Conservation (phyloP, 805 yeast species). For the Pichia pseudocactophila region DNA sequence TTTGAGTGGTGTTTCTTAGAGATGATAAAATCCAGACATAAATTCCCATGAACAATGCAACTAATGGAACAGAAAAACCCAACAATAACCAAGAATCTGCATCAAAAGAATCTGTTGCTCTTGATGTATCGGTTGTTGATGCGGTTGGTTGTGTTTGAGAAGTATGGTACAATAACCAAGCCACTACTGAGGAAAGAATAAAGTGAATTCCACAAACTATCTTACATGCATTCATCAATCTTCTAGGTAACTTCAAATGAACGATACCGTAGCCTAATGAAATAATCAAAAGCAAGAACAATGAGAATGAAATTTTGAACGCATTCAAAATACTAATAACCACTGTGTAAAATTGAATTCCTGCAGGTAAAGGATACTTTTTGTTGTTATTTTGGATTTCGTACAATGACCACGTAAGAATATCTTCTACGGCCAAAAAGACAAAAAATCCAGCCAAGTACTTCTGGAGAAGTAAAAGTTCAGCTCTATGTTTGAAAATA, state of each 20-base stretch:
- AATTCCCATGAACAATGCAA: slow-evolving; percentile 58
- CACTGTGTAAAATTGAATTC: slow-evolving; percentile 63
- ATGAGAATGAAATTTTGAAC: slow-evolving; percentile 75
- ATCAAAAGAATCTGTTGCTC: slow-evolving; percentile 42
- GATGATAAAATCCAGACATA: slow-evolving; percentile 69
- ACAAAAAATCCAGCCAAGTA: slow-evolving; percentile 81
- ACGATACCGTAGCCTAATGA: slow-evolving; percentile 94
- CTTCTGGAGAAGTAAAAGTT: slow-evolving; percentile 81
- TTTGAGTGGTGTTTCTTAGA: slow-evolving; percentile 63
- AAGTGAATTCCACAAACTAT: slow-evolving; percentile 50
- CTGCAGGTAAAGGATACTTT: slow-evolving; percentile 27
- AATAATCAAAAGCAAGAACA: slow-evolving; percentile 77
- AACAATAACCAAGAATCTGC: slow-evolving; percentile 39
- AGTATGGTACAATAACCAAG: slow-evolving; percentile 35
- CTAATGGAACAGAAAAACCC: slow-evolving; percentile 61
- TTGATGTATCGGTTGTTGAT: slow-evolving; percentile 26
- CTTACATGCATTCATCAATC: slow-evolving; percentile 63
- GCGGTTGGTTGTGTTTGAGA: slow-evolving; percentile 27
- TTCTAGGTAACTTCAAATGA: slow-evolving; percentile 69
- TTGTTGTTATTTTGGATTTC: slow-evolving; percentile 61
- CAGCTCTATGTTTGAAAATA: slow-evolving; percentile 77
- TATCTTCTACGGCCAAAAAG: slow-evolving; percentile 74
- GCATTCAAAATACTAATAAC: slow-evolving; percentile 75
- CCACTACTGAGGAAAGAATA: slow-evolving; percentile 43
- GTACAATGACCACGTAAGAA: slow-evolving; percentile 85